Base-by-base conservation (phyloP, 805 yeast genomes). In the Sungouiozyma intestinalis region DNA sequence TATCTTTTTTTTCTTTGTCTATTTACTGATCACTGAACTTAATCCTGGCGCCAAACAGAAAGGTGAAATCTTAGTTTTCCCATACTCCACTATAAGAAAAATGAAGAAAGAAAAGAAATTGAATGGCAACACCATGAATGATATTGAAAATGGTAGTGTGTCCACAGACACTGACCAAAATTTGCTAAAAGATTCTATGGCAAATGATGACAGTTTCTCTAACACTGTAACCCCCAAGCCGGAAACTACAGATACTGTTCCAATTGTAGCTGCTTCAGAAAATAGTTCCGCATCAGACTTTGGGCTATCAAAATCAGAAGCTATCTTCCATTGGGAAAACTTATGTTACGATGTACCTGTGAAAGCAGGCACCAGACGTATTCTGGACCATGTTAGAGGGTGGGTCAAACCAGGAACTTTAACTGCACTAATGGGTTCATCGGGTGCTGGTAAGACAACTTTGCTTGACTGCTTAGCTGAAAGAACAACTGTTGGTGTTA, bases 391-490 rank as follows among this genome's bases (percentile, higher is more conserved):
- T 46, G 83, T 82, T 43, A 84, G 79, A 55, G 92, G 90, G 38
- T 82, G 84, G 82, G 87, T 82, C 36, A 79, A 80, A 55, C 88
- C 88, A 4, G 88, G 88, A 48, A 81, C 85, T 38, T 65, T 83
- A 56, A 83, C 88, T 40, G 92, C 90, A 3, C 61, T 78, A 40
- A 77, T 77, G 82, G 85, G 85, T 51, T 79, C 81, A n/a, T 77
- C 86, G 35, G 87, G 87, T 65, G 87, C 88, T 46, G 88, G 88
- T 69, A 81, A 81, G 57, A 81, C 88, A 16, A 81, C 87, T 4
- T 66, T 81, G 46, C 66, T 81, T 51, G 82, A 81, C 64, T 78
- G 79, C 53, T 68, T 81, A 53, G 81, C 85, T 31, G 79, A 77
- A 53, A 73, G 87, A 60, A 74, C 78, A 39, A 76, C 81, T 15